Evolutionary conservation across 441 rosid genomes (phyloP).

Genomic region (Theobroma grandiflorum): DNA sequence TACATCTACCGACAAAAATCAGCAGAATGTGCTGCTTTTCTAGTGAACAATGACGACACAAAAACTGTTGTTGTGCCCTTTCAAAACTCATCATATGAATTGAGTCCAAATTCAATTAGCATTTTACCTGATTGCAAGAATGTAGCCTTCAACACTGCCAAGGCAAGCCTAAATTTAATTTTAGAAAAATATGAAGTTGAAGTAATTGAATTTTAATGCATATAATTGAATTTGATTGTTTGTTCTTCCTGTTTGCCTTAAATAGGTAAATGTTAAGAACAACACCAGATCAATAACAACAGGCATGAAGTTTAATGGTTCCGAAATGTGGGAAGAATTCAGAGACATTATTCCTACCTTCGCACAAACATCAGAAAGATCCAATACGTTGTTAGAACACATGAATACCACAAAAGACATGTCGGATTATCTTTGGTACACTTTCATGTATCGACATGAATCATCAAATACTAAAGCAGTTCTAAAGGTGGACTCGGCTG

Average conservation of each 20-base stretch:
- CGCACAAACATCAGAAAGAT: slow-evolving; percentile 37
- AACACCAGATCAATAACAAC: slow-evolving; percentile 43
- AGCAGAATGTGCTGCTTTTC: slow-evolving; percentile 61
- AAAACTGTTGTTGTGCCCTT: slow-evolving; percentile 41
- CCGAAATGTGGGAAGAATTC: slow-evolving; percentile 50
- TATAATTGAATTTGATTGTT: not conserved
- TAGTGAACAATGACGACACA: slow-evolving; percentile 43
- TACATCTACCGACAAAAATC: slow-evolving; percentile 46
- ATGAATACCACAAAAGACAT: slow-evolving; percentile 53
- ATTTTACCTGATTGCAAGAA: slow-evolving; percentile 61
- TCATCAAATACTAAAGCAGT: slow-evolving; percentile 23
- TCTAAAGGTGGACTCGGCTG: slow-evolving; percentile 38
- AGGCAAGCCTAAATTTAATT: slow-evolving; percentile 33
- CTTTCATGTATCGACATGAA: slow-evolving; percentile 46
- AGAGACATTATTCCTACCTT: slow-evolving; percentile 47
- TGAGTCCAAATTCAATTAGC: slow-evolving; percentile 58
- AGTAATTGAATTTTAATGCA: not conserved
- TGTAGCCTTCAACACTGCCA: slow-evolving; percentile 56
- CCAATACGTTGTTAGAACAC: slow-evolving; percentile 54
- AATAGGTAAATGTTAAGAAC: not conserved
- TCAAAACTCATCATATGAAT: slow-evolving; percentile 38
- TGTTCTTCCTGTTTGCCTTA: not conserved
- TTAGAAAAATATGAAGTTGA: too few species aligned
- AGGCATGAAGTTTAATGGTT: slow-evolving; percentile 35
- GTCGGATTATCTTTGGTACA: slow-evolving; percentile 80